These are phyloP conservation scores for Eimeria acervulina DNA, from an alignment of 169 alveolate genomes.

Conservation along the genomic window DNA sequence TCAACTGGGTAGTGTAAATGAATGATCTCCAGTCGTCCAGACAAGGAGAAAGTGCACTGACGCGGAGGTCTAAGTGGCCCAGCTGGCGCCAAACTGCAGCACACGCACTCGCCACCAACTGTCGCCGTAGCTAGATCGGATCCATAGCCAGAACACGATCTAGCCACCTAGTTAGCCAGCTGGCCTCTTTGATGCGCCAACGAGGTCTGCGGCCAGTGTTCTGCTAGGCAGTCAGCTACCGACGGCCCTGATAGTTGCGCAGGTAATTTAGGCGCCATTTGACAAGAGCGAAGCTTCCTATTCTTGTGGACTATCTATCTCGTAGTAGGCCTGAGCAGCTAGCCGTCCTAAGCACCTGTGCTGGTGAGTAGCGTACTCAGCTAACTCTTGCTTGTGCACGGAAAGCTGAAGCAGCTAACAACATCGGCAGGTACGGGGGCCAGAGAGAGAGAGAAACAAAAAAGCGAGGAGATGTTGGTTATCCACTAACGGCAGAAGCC, in stretches of 20 bases:
- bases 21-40: conserved; percentile 88
- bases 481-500: background rate
- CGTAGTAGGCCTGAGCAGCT: background rate
- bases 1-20: conserved; percentile 86
- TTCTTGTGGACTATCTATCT: background rate
- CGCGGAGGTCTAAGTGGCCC: conserved; percentile 87
- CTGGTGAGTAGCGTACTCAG: background rate
- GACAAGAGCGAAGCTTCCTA: too few relatives aligned
- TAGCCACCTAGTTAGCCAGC: background rate
- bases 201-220: background rate
- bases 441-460: background rate
- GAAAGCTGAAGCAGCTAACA: background rate
- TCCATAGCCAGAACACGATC: background rate
- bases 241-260: background rate
- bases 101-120: background rate
- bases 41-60: conserved; percentile 85
- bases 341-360: background rate
- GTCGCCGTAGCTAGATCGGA: background rate
- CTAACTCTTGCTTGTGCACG: background rate
- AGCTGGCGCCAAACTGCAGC: conserved; percentile 88
- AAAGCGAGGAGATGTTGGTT: background rate
- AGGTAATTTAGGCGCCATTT: background rate
- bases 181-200: background rate
- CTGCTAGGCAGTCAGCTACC: background rate
- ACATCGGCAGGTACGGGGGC: background rate